These are phyloP conservation scores for Geranomyces variabilis DNA, from an alignment of 192 early-diverging fungal genomes.

Conservation along the genomic window DNA sequence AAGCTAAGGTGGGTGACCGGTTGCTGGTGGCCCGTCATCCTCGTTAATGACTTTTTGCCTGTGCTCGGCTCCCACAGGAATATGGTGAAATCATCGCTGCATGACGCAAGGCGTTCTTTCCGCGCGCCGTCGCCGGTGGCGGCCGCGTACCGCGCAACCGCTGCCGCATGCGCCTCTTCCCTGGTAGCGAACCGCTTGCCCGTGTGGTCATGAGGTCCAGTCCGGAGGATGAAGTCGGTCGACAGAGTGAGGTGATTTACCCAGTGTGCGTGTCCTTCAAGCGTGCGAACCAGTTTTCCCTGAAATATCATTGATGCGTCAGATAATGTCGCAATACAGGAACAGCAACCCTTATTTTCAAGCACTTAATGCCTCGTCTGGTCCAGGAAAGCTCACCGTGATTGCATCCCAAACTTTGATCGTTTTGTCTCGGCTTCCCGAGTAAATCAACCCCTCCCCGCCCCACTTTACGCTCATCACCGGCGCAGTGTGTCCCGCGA, in stretches of 20 bases:
- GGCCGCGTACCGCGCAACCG: slow-evolving; percentile 75
- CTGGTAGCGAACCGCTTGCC: slow-evolving; percentile 58
- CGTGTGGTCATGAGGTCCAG: slow-evolving; percentile 89
- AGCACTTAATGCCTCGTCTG: slow-evolving; percentile 38
- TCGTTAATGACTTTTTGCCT: slow-evolving; percentile 74
- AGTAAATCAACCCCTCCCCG: slow-evolving; percentile 91
- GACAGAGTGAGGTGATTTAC: slow-evolving; percentile 91
- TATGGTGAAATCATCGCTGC: slow-evolving; percentile 98
- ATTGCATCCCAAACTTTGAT: slow-evolving; percentile 89
- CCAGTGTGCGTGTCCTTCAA: slow-evolving; percentile 96
- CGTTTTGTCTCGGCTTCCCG: slow-evolving; percentile 89
- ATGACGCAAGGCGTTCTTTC: slow-evolving; percentile 83
- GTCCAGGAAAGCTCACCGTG: neutral
- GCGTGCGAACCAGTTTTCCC: slow-evolving; percentile 81
- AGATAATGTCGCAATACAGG: no score
- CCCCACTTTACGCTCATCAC: slow-evolving; percentile 97
- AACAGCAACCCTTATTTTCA: no score
- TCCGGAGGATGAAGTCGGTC: slow-evolving; percentile 89
- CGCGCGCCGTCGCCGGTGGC: slow-evolving; percentile 58
- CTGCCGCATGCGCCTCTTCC: slow-evolving; percentile 72
- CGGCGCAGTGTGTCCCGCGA: slow-evolving; percentile 88
- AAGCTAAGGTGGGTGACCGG: slow-evolving; percentile 93
- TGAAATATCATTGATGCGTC: no score
- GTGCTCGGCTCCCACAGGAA: slow-evolving; percentile 86
- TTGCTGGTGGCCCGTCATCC: slow-evolving; percentile 94